Conservation (phyloP, 345 rosid genomes). For the Erucastrum elatum region DNA sequence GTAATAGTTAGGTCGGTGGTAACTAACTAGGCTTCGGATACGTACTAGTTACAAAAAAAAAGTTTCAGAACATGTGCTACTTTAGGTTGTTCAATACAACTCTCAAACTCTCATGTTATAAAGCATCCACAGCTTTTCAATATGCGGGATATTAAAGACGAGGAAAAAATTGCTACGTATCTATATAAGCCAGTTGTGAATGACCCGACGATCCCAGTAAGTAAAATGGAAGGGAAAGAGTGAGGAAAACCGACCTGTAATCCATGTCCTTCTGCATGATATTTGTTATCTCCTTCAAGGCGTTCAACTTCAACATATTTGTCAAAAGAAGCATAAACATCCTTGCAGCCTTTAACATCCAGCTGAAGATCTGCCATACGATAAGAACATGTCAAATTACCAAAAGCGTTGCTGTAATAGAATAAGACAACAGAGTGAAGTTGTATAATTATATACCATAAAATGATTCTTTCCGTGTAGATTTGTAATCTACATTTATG, state of each 20-base stretch:
- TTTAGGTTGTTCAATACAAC: conserved; percentile 1
- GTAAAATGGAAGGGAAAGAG: conserved; percentile 1
- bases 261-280: conserved; percentile 85
- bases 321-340: conserved; percentile 96
- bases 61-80: conserved; percentile 1
- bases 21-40: conserved; percentile 10
- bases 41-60: background rate
- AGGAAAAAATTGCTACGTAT: conserved; percentile 12
- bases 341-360: conserved; percentile 97
- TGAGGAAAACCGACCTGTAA: conserved; percentile 68
- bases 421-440: conserved; percentile 23
- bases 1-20: background rate
- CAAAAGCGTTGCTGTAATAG: background rate
- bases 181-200: conserved; percentile 9
- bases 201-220: background rate
- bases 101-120: background rate
- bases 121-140: background rate
- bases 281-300: conserved; percentile 97
- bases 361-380: conserved; percentile 84
- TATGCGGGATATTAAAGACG: conserved; percentile 14
- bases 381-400: background rate
- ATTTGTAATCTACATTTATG: conserved; percentile 91
- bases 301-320: conserved; percentile 96
- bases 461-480: conserved; percentile 94
- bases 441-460: conserved; percentile 58